Conservation (phyloP, 2,329 filamentous ascomycete genomes). For the Penicillium crustosum region DNA sequence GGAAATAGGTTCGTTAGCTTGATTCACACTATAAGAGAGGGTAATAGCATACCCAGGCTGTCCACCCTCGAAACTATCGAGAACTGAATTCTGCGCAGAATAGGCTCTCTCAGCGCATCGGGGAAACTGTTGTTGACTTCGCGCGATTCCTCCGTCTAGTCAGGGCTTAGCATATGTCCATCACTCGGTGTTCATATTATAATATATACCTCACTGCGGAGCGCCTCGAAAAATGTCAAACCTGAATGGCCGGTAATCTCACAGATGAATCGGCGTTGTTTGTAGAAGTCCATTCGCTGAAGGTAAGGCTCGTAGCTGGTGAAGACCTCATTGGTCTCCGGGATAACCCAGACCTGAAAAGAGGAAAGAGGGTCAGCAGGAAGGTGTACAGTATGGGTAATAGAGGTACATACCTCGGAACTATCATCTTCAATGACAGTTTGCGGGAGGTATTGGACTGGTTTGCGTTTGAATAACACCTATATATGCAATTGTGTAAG, state of each 20-base stretch:
- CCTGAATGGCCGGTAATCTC: slow-evolving; percentile 92
- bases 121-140: slow-evolving; percentile 92
- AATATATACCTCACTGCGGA: slow-evolving; percentile 80
- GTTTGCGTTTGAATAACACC: slow-evolving; percentile 96
- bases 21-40: not conserved
- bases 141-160: slow-evolving; percentile 71
- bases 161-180: slow-evolving; percentile 9
- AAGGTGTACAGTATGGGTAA: slow-evolving; percentile 8
- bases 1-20: slow-evolving; percentile 21
- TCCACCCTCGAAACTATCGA: slow-evolving; percentile 87
- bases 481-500: slow-evolving; percentile 43
- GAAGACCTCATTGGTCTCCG: slow-evolving; percentile 88
- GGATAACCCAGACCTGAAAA: slow-evolving; percentile 82
- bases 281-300: slow-evolving; percentile 86
- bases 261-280: slow-evolving; percentile 90
- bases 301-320: slow-evolving; percentile 84
- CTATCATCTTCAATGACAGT: slow-evolving; percentile 76
- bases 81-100: slow-evolving; percentile 88
- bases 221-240: slow-evolving; percentile 87
- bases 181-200: slow-evolving; percentile 2
- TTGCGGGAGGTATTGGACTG: slow-evolving; percentile 75
- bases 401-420: slow-evolving; percentile 65
- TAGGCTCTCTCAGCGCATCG: slow-evolving; percentile 83
- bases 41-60: slow-evolving; percentile 56
- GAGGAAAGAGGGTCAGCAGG: slow-evolving; percentile 13